Percentiles rank a stretch among this genome's conserved stretches.
Evolutionary conservation across 2,329 filamentous ascomycete genomes (phyloP).

Genomic region (Sarocladium strictum): DNA sequence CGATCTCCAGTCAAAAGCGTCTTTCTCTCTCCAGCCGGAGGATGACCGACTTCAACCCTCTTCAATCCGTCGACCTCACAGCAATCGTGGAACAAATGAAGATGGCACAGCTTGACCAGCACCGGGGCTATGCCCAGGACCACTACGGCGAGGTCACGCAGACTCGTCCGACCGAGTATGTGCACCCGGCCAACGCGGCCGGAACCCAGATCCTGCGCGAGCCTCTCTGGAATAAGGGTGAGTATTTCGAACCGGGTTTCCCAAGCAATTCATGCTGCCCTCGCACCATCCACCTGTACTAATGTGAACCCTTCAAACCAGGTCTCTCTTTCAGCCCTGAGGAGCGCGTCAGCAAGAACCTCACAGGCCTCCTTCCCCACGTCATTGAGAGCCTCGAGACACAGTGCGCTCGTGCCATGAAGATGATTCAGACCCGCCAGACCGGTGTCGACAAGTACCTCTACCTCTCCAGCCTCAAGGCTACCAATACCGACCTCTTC

Average conservation of each 20-base stretch:
- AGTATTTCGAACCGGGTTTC: too few relatives aligned
- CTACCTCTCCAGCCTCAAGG: slow-evolving; percentile 71
- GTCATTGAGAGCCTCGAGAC: slow-evolving; percentile 55
- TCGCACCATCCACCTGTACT: slow-evolving; percentile 6
- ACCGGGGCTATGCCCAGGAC: slow-evolving; percentile 54
- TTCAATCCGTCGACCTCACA: slow-evolving; percentile 45
- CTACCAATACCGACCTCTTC: slow-evolving; percentile 74
- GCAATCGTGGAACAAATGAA: slow-evolving; percentile 56
- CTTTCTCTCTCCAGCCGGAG: slow-evolving; percentile 45
- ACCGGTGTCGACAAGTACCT: slow-evolving; percentile 77
- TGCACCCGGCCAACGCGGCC: slow-evolving; percentile 42
- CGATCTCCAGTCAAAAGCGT: slow-evolving; percentile 40
- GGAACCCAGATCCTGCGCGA: slow-evolving; percentile 58
- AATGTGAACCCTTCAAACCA: slow-evolving; percentile 21
- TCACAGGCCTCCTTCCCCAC: slow-evolving; percentile 60
- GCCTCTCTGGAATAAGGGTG: slow-evolving; percentile 62
- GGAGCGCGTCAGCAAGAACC: slow-evolving; percentile 57
- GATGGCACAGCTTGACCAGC: slow-evolving; percentile 52
- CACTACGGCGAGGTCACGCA: slow-evolving; percentile 52
- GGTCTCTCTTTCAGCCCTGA: slow-evolving; percentile 60
- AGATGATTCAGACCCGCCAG: slow-evolving; percentile 64
- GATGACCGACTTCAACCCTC: slow-evolving; percentile 47
- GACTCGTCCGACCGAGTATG: slow-evolving; percentile 45
- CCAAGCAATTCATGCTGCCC: slow-evolving; percentile 5
- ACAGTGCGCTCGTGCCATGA: slow-evolving; percentile 62